Evolutionary conservation across 2,329 filamentous ascomycete species (phyloP), one percentile per base, ranked within the genome.

Genomic region (Scopulariopsis brevicaulis): DNA sequence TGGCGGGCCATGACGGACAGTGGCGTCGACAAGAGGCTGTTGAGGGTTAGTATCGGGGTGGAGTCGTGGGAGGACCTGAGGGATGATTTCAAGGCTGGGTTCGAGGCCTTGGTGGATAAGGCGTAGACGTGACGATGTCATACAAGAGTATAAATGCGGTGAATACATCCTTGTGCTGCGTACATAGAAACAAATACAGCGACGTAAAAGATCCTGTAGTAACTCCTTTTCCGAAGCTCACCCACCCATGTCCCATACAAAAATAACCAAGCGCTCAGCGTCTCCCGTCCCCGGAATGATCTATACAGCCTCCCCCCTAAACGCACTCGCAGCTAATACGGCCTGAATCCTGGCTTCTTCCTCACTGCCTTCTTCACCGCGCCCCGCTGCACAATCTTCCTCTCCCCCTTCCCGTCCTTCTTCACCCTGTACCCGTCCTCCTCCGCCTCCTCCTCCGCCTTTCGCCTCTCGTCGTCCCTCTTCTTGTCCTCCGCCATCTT

Each of bases 1-100:
- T 99, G 94, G 94, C 80, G 94, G 60, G 83, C 87, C 54, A 94
- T 99, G 90, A 86, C 85, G 60, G 94, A 99, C 75, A 65, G 72
- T 3, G 77, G 70, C 1, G 85, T 95, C 46, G 89, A 95, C 67
- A 81, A 77, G 66, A 77, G 82, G 59, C 70, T 97, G 69, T 66
- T 96, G 70, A 76, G 94, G 56, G 74, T 99, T 34, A 96, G 92
- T 69, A 74, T 96, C 37, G 94, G 94, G 0, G 80, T 96, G 35
- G 94, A 99, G 76, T 83, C 81, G 53, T 87, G 88, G 77, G 87
- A 94, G 70, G 94, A 97, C 73, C 69, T 99, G 68, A 84, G 80
- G 69, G 79, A 79, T 43, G 93, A 97, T 74, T 69, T 97, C 50
- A 65, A 85, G 58, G 77, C 79, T 61, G 90, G 80, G 0, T 84